Evolutionary conservation across 2,329 filamentous ascomycete species (phyloP).

Genomic region (Neonectria faginata): DNA sequence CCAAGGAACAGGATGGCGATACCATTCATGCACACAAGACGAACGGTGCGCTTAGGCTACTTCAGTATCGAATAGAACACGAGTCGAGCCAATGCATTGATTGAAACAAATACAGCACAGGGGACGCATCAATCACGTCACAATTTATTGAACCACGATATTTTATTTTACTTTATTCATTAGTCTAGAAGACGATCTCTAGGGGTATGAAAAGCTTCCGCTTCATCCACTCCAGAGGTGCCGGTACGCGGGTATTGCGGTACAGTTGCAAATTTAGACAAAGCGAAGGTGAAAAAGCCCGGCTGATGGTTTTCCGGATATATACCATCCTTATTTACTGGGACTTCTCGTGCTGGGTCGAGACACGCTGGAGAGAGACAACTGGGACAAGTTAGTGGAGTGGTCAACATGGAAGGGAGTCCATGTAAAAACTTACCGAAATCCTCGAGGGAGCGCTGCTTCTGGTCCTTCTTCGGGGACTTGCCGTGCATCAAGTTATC

Average conservation of each 20-base stretch:
- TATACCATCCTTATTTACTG: slow-evolving; percentile 65
- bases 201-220: slow-evolving; percentile 54
- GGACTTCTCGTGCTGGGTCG: slow-evolving; percentile 91
- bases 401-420: slow-evolving; percentile 8
- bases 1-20: no score
- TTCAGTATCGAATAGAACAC: no score
- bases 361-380: slow-evolving; percentile 89
- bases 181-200: slow-evolving; percentile 54
- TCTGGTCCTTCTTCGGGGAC: slow-evolving; percentile 82
- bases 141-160: slow-evolving; percentile 12
- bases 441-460: slow-evolving; percentile 88
- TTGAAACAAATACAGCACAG: no score
- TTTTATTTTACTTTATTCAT: slow-evolving; percentile 58
- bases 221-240: slow-evolving; percentile 51
- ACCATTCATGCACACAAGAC: no score
- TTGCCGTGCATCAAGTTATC: slow-evolving; percentile 96
- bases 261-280: slow-evolving; percentile 56
- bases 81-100: no score
- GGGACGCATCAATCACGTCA: neutral
- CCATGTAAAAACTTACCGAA: slow-evolving; percentile 74
- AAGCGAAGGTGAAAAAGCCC: slow-evolving; percentile 55
- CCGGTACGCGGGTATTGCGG: slow-evolving; percentile 51
- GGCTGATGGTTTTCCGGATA: slow-evolving; percentile 53
- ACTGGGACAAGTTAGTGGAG: slow-evolving; percentile 71
- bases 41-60: no score